Conservation (phyloP, 257 asterid genomes). For the Solanum lycopersicoides region DNA sequence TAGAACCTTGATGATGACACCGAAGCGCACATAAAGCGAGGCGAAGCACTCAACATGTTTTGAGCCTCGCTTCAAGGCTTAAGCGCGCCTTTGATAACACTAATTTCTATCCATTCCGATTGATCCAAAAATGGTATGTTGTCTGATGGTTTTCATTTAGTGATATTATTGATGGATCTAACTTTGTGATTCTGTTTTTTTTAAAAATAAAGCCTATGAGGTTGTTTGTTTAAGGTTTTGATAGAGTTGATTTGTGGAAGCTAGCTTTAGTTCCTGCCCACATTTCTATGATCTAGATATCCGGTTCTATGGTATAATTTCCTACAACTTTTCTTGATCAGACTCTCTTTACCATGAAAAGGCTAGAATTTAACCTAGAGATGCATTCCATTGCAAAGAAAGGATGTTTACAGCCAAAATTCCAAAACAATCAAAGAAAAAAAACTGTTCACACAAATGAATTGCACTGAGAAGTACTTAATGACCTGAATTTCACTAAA, state of each 20-base stretch:
- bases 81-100: too few species aligned
- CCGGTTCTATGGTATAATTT: background rate
- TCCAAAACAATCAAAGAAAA: background rate
- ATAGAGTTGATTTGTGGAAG: background rate
- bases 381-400: background rate
- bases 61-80: too few species aligned
- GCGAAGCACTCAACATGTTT: too few species aligned
- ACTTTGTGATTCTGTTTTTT: background rate
- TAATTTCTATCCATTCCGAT: background rate
- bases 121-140: background rate
- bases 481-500: background rate
- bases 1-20: too few species aligned
- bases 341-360: background rate
- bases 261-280: background rate
- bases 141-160: background rate
- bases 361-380: constrained; percentile 8
- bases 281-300: background rate
- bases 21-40: too few species aligned
- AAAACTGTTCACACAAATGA: background rate
- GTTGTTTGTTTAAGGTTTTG: background rate
- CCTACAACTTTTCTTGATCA: background rate
- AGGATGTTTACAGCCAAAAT: background rate
- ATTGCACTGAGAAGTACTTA: background rate
- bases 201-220: background rate
- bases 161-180: background rate